Evolutionary conservation across 2,329 filamentous ascomycete genomes (phyloP), one percentile per base, ranked within the genome.

Genomic region (Cladosporium velox): DNA sequence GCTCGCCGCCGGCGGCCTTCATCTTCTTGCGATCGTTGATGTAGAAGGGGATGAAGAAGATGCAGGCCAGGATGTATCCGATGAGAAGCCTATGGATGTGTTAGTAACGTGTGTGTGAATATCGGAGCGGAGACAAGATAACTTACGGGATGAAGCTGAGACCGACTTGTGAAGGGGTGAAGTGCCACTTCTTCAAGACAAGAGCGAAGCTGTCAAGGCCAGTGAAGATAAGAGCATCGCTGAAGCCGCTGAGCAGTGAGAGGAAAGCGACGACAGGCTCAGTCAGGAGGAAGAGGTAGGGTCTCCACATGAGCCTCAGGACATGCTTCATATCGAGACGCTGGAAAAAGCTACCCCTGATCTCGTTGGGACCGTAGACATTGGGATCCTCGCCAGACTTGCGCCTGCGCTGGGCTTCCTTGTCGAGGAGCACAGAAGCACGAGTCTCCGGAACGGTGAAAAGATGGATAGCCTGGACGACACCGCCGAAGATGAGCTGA

Each of bases 391-490:
- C 90, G 93, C 93, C 0, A 67, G 90, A 87, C 74, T 88, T 85
- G 65, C 93, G 88, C 38, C 92, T 76, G 65, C 82, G 83, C 82
- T 95, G 7, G 92, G 93, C 70, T 94, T 96, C 72, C 83, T 89
- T 30, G 83, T 97, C 11, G 93, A 98, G 68, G 88, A 90, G 60
- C 93, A 98, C 30, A 30, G 85, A 85, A 68, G 67, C 38, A 76
- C 74, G 86, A 88, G 26, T 83, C 98, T 6, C 91, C 96, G 68
- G 88, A 92, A 10, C 4, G 96, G 92, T 72, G 92, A 97, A 72
- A 94, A 99, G 79, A 93, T 95, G 12, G 89, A 91, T 47, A 91
- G 89, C 0, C 84, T 99, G 2, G 84, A 98, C 3, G 93, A 94
- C 65, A 10, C 79, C 89, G 21, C 91, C 91, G 63, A 94, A 88